phyloP scores from a whole-genome alignment of 306 rosid genomes.

The Bauhinia variegata region DNA sequence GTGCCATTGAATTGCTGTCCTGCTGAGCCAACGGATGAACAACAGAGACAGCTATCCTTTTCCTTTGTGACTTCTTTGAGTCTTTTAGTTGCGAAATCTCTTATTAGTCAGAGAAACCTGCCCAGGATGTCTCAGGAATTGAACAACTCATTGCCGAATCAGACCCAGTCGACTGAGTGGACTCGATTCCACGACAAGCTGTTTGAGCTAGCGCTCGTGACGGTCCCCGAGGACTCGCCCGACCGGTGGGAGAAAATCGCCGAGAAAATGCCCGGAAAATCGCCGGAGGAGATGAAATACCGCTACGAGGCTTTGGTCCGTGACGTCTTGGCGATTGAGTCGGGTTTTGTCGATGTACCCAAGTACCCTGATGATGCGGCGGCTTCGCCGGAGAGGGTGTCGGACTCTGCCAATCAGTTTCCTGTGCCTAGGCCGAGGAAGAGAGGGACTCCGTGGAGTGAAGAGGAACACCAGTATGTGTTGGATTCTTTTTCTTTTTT shows the following conservation, averaged over 20 bases:
- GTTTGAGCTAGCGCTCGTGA: slow-evolving; percentile 59
- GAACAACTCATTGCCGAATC: slow-evolving; percentile 10
- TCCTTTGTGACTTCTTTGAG: no score
- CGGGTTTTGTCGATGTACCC: slow-evolving; percentile 55
- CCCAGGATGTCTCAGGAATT: no score
- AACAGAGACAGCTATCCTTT: no score
- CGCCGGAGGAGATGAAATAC: slow-evolving; percentile 33
- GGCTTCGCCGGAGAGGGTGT: background rate
- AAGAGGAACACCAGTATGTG: slow-evolving; percentile 56
- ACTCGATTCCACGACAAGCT: slow-evolving; percentile 50
- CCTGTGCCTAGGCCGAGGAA: slow-evolving; percentile 53
- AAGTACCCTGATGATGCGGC: slow-evolving; percentile 46
- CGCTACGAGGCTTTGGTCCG: slow-evolving; percentile 58
- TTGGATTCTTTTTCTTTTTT: background rate
- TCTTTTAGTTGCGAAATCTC: no score
- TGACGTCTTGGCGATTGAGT: no score
- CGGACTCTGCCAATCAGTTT: slow-evolving; percentile 47
- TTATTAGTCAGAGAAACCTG: no score
- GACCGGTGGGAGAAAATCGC: slow-evolving; percentile 58
- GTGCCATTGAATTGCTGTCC: no score
- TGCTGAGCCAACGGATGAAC: no score
- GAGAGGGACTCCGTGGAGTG: slow-evolving; percentile 62
- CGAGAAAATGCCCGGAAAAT: slow-evolving; percentile 46
- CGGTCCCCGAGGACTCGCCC: slow-evolving; percentile 45
- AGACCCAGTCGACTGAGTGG: slow-evolving; percentile 44